Evolutionary conservation across 805 yeast genomes (phyloP).

Genomic region (Myxozyma nipponensis): DNA sequence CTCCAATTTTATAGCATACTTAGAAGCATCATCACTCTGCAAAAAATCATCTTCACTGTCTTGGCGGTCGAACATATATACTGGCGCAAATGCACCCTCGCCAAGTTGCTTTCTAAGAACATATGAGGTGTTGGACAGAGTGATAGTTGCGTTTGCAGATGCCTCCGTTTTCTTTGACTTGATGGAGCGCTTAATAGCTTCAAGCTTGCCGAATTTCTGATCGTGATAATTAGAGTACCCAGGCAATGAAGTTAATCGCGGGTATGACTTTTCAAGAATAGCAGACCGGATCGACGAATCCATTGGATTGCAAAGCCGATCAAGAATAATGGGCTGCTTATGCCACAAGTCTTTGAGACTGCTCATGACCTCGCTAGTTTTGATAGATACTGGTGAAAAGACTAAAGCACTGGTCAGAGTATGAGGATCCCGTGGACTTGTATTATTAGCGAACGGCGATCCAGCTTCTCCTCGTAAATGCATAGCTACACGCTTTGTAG

Average conservation of each 20-base stretch:
- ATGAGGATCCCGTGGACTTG: slow-evolving; percentile 9
- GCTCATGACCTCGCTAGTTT: background rate
- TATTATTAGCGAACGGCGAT: slow-evolving; percentile 24
- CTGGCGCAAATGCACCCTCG: slow-evolving; percentile 76
- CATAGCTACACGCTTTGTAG: background rate
- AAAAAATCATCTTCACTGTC: slow-evolving; percentile 1
- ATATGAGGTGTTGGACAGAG: slow-evolving; percentile 41
- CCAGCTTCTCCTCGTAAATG: background rate
- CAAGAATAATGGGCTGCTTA: slow-evolving; percentile 17
- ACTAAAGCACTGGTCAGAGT: background rate
- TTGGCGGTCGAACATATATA: slow-evolving; percentile 62
- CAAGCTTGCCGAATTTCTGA: slow-evolving; percentile 29
- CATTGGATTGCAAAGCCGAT: slow-evolving; percentile 43
- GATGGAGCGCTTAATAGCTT: slow-evolving; percentile 2
- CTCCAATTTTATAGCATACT: slow-evolving; percentile 70
- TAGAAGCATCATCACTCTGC: slow-evolving; percentile 44
- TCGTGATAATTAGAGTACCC: slow-evolving; percentile 37
- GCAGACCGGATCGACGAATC: slow-evolving; percentile 42
- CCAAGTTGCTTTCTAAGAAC: slow-evolving; percentile 56
- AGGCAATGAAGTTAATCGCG: slow-evolving; percentile 38
- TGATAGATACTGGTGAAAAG: slow-evolving; percentile 8
- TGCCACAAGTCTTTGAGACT: slow-evolving; percentile 8
- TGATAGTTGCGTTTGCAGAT: slow-evolving; percentile 6
- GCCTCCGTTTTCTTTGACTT: slow-evolving; percentile 7
- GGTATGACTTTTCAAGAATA: slow-evolving; percentile 41